Evolutionary conservation across 2,329 filamentous ascomycete species (phyloP).

Genomic region (Coniella vitis): DNA sequence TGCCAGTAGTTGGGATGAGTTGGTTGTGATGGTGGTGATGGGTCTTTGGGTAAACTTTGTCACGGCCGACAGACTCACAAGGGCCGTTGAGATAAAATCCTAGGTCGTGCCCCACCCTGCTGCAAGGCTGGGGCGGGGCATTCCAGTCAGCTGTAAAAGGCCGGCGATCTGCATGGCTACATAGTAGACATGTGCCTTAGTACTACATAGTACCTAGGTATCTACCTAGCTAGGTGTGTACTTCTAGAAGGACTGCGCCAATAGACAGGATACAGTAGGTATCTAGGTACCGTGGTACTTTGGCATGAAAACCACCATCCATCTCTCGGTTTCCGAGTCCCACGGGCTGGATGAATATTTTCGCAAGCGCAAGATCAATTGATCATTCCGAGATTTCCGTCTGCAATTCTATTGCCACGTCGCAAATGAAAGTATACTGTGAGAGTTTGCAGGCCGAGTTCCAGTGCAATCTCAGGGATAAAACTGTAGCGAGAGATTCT

Average conservation of each 20-base stretch:
- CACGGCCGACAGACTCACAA: background rate
- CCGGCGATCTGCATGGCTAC: slow-evolving; percentile 1
- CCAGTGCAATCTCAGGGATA: background rate
- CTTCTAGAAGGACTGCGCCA: too few species aligned
- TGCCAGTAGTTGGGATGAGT: background rate
- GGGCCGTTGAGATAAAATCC: background rate
- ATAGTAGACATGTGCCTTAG: too few species aligned
- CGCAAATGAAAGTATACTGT: too few species aligned
- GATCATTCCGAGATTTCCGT: too few species aligned
- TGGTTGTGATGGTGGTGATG: background rate
- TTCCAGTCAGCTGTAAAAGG: background rate
- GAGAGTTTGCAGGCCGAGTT: too few species aligned
- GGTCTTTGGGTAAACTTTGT: background rate
- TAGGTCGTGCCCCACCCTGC: background rate
- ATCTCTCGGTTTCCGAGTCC: too few species aligned
- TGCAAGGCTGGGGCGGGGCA: slow-evolving; percentile 3
- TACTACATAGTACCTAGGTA: background rate
- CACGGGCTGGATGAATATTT: too few species aligned
- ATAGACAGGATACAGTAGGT: background rate
- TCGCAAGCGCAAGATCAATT: too few species aligned
- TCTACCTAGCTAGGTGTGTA: too few species aligned
- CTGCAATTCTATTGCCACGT: too few species aligned
- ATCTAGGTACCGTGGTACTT: too few species aligned
- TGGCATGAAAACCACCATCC: too few species aligned
- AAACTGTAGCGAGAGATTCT: slow-evolving; percentile 1